A percentile compares a stretch with the other conserved stretches of the same genome.
Evolutionary conservation across 257 asterid genomes (phyloP).

Genomic region (Nicotiana paniculata): DNA sequence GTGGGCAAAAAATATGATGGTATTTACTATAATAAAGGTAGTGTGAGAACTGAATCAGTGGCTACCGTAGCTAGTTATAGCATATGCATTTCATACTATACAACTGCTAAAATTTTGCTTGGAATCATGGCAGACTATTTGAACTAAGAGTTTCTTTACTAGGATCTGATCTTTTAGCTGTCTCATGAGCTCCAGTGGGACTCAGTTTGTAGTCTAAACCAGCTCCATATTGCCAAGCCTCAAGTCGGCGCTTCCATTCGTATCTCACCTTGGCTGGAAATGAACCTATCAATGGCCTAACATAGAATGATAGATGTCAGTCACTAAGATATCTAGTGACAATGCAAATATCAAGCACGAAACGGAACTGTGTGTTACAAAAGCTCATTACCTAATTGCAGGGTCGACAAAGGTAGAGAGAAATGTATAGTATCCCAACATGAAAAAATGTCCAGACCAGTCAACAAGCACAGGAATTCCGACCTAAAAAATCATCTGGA

Average conservation of each 20-base stretch:
- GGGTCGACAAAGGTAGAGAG: slow-evolving; percentile 73
- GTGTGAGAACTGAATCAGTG: neutral
- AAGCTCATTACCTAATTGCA: slow-evolving; percentile 45
- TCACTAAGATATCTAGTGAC: neutral
- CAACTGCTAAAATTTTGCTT: neutral
- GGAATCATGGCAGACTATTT: neutral
- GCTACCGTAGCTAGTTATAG: neutral
- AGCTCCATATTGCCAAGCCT: slow-evolving; percentile 96
- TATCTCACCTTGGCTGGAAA: slow-evolving; percentile 59
- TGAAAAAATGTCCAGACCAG: slow-evolving; percentile 80
- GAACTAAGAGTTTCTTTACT: neutral
- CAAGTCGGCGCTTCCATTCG: slow-evolving; percentile 70
- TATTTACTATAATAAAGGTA: neutral
- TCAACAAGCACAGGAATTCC: slow-evolving; percentile 71
- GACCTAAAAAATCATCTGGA: slow-evolving; percentile 41
- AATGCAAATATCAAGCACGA: neutral
- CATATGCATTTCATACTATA: neutral
- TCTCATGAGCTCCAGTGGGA: slow-evolving; percentile 1
- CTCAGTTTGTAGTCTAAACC: slow-evolving; percentile 73
- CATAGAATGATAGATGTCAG: neutral
- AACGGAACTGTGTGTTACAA: neutral
- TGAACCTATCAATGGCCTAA: slow-evolving; percentile 48
- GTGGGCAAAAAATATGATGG: neutral
- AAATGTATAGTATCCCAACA: slow-evolving; percentile 80
- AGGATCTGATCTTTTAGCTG: neutral